Percentiles rank a stretch among this genome's conserved stretches.
phyloP scores from a whole-genome alignment of 805 yeast species.

The Saturnispora bothae region DNA sequence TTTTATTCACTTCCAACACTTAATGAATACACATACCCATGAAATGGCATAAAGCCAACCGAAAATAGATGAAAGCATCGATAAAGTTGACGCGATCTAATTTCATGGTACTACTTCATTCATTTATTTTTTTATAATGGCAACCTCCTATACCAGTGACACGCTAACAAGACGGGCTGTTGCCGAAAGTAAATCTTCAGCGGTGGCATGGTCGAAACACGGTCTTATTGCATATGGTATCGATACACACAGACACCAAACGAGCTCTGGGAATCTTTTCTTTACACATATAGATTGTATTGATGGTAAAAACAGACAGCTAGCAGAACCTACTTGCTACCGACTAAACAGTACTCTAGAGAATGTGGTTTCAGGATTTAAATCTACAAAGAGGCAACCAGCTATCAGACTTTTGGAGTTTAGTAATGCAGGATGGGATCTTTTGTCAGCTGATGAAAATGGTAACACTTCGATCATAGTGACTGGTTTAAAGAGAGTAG shows the following conservation, averaged over 20 bases:
- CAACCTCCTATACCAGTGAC: slow-evolving; percentile 14
- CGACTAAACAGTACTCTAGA: slow-evolving; percentile 4
- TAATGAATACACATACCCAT: slow-evolving; percentile 17
- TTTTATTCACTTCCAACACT: not conserved
- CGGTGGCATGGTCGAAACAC: slow-evolving; percentile 67
- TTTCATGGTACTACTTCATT: not conserved
- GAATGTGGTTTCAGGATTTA: slow-evolving; percentile 1
- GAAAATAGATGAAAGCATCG: slow-evolving; percentile 5
- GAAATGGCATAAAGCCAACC: slow-evolving; percentile 24
- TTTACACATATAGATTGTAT: slow-evolving; percentile 63
- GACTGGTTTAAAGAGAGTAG: slow-evolving; percentile 37
- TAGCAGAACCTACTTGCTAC: slow-evolving; percentile 45
- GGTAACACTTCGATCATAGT: slow-evolving; percentile 56
- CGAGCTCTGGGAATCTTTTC: slow-evolving; percentile 31
- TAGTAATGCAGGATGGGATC: slow-evolving; percentile 71
- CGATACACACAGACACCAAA: slow-evolving; percentile 13
- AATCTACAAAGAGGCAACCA: slow-evolving; percentile 10
- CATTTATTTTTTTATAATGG: not conserved
- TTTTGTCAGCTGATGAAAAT: slow-evolving; percentile 63
- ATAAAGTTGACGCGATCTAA: not conserved
- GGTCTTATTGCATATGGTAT: slow-evolving; percentile 66
- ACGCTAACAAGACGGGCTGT: slow-evolving; percentile 17
- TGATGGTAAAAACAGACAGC: slow-evolving; percentile 71
- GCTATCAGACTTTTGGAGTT: slow-evolving; percentile 41
- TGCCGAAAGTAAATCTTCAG: not conserved